A percentile compares a stretch with the other conserved stretches of the same genome.
phyloP scores from a whole-genome alignment of 1,284 basidiomycete species.

The Malassezia psittaci region DNA sequence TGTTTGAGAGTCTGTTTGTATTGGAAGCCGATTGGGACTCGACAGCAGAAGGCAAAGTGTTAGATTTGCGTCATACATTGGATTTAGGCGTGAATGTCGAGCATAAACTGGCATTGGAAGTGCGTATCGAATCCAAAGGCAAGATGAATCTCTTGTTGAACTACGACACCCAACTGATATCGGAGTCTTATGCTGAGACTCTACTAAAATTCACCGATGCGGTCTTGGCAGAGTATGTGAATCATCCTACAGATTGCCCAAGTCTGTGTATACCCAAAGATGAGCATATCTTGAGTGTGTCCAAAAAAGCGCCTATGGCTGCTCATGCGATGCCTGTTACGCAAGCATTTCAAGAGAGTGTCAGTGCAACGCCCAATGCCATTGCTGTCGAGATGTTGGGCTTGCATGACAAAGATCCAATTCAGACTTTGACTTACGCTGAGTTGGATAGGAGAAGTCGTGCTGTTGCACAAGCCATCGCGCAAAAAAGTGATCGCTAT shows the following conservation, averaged over 20 bases:
- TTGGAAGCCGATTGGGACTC: conserved; percentile 27
- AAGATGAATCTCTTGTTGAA: conserved; percentile 25
- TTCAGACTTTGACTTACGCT: conserved; percentile 17
- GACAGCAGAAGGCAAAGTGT: not conserved
- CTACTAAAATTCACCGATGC: conserved; percentile 30
- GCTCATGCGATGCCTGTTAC: not conserved
- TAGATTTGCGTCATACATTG: conserved; percentile 16
- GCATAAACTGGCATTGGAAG: conserved; percentile 37
- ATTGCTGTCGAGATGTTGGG: conserved; percentile 22
- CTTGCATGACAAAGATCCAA: conserved; percentile 4
- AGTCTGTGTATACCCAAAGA: not conserved
- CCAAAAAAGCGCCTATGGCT: not conserved
- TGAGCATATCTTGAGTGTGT: not conserved
- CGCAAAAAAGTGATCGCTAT: conserved; percentile 8
- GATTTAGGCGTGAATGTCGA: conserved; percentile 38
- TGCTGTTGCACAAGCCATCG: conserved; percentile 17
- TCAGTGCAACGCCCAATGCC: not conserved
- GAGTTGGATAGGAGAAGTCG: conserved; percentile 4
- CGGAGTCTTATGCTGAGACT: conserved; percentile 18
- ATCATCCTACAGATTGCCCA: not conserved
- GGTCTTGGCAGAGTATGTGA: conserved; percentile 12
- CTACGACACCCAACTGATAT: conserved; percentile 21
- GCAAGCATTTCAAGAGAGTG: not conserved
- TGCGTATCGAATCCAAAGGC: conserved; percentile 22
- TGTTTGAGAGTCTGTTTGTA: conserved; percentile 45